Base-by-base conservation (phyloP, 2,329 filamentous ascomycete genomes). In the Aciculosporium take region DNA sequence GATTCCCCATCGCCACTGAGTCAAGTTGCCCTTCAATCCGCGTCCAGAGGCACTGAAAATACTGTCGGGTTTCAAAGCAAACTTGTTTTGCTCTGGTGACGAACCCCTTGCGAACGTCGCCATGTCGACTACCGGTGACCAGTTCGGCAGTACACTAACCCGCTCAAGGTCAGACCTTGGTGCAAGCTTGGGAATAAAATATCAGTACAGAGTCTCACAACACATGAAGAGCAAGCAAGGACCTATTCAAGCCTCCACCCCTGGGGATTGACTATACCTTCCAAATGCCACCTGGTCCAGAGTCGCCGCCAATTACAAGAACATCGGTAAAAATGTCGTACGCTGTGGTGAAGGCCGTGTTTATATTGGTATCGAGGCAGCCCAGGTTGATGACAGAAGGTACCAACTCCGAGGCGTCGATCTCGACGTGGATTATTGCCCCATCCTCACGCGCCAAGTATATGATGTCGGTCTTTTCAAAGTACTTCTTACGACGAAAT, bases 371-470 rank as follows among this genome's bases (percentile, higher is more conserved):
- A 40, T 69, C 48, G 84, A 76, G 39, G 23, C 71, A 69, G 7
- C 82, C 81, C 43, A 84, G 68, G 41, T 72, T 67, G 35, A 71
- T 68, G 41, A 71, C 66, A 31, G 69, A 66, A 39, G 71, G 67
- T 40, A 79, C 57, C 49, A 74, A 65, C 35, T 69, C 72, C 47
- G 65, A 66, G 5, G 69, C 69, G 33, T 74, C 72, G 44, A 85
- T 76, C 49, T 86, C 79, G 4, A 89, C 61, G 48, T 81, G 84
- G 41, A 79, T 73, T 8, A 95, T 71, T 37, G 79, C 66, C 3
- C 91, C 91, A 55, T 96, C 89, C 61, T 96, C 89, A 41, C 88
- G 77, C 9, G 82, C 84, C 13, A 98, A 65, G 54, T 91, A 94
- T 37, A 96, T 77, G 45, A 81, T 77, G 53, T 96, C 91, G 28